Evolutionary conservation across 192 early-diverging fungal species (phyloP).

Genomic region (Dissophora ornata): DNA sequence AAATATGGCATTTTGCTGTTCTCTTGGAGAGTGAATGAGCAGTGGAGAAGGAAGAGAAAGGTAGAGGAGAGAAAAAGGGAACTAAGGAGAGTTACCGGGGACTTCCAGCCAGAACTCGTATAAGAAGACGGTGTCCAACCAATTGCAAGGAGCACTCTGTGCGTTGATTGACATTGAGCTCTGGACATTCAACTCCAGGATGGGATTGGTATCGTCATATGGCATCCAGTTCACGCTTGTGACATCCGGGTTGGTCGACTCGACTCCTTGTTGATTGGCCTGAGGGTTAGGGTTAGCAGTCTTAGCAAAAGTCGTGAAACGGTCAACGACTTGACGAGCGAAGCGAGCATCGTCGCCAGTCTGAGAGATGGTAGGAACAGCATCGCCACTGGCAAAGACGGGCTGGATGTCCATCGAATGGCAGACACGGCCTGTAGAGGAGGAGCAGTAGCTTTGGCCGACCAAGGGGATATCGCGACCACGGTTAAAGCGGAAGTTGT

Average conservation of each 20-base stretch:
- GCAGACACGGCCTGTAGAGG: slow-evolving; percentile 36
- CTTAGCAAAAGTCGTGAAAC: slow-evolving; percentile 54
- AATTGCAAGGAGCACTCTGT: slow-evolving; percentile 24
- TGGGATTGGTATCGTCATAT: slow-evolving; percentile 14
- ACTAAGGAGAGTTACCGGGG: slow-evolving; percentile 22
- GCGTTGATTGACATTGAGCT: slow-evolving; percentile 13
- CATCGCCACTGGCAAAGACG: slow-evolving; percentile 31
- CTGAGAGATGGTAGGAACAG: slow-evolving; percentile 20
- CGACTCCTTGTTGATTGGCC: slow-evolving; percentile 9
- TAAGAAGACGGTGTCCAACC: slow-evolving; percentile 23
- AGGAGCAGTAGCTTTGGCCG: slow-evolving; percentile 20
- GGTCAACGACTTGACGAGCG: slow-evolving; percentile 39
- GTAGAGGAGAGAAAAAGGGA: too few species aligned
- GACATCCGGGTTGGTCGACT: slow-evolving; percentile 30
- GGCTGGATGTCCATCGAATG: slow-evolving; percentile 38
- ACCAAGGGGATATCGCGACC: slow-evolving; percentile 29
- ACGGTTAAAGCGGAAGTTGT: slow-evolving; percentile 43
- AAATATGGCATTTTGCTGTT: too few species aligned
- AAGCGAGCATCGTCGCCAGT: slow-evolving; percentile 53
- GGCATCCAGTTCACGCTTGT: slow-evolving; percentile 13
- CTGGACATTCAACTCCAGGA: slow-evolving; percentile 32
- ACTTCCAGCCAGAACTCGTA: slow-evolving; percentile 32
- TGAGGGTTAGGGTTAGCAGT: slow-evolving; percentile 50
- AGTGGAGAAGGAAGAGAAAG: too few species aligned
- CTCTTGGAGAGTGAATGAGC: too few species aligned